These are phyloP conservation scores for Borovskyia barvae DNA, from an alignment of 208 protist species.

Conservation along the genomic window DNA sequence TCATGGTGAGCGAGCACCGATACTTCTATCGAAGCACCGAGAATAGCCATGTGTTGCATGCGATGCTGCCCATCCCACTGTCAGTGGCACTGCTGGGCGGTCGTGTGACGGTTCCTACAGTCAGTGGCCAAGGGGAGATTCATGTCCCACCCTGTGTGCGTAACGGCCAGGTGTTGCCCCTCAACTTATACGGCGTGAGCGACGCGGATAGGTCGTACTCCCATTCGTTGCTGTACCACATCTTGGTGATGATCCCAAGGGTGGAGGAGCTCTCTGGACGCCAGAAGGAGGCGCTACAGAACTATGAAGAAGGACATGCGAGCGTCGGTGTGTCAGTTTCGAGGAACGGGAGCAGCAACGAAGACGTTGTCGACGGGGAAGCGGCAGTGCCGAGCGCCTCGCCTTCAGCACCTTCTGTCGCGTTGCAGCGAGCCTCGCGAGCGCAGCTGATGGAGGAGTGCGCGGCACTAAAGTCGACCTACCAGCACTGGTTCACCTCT, in stretches of 20 bases:
- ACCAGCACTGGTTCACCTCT: slow-evolving; percentile 62
- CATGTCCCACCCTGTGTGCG: slow-evolving; percentile 75
- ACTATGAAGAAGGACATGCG: slow-evolving; percentile 34
- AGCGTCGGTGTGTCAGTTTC: background rate
- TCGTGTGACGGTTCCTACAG: slow-evolving; percentile 56
- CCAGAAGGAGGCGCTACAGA: slow-evolving; percentile 45
- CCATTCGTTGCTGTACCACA: slow-evolving; percentile 43
- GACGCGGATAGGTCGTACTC: background rate
- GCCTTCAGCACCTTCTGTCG: background rate
- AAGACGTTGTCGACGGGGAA: background rate
- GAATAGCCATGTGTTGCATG: slow-evolving; percentile 43
- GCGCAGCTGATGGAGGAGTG: slow-evolving; percentile 25
- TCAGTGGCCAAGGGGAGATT: slow-evolving; percentile 29
- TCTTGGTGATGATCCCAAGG: slow-evolving; percentile 68
- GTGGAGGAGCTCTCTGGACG: slow-evolving; percentile 50
- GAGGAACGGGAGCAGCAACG: background rate
- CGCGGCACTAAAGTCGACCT: slow-evolving; percentile 44
- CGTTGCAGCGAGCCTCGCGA: background rate
- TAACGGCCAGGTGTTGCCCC: slow-evolving; percentile 60
- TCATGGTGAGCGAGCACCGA: slow-evolving; percentile 71
- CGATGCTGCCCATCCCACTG: slow-evolving; percentile 77
- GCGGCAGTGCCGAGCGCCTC: background rate
- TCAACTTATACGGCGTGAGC: slow-evolving; percentile 36
- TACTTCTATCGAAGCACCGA: slow-evolving; percentile 56
- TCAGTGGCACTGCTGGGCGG: slow-evolving; percentile 77